Evolutionary conservation across 2,329 filamentous ascomycete species (phyloP).

Genomic region (Fusarium sp.): DNA sequence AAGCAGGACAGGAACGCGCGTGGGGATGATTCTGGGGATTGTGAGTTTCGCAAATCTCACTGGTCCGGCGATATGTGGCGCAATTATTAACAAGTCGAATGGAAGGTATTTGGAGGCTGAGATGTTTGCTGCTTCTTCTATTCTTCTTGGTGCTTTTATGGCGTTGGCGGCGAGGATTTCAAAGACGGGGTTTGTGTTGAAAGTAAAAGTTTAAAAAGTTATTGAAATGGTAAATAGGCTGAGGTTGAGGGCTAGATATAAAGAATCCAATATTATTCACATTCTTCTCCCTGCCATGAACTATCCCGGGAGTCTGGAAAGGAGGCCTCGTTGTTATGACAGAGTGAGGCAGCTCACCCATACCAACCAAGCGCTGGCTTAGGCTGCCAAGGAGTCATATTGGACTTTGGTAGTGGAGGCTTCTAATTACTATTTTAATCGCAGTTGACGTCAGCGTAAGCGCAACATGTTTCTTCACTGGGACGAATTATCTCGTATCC

Average conservation of each 20-base stretch:
- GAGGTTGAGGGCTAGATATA: background rate
- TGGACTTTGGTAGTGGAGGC: background rate
- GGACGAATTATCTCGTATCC: background rate
- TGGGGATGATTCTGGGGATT: conserved; percentile 50
- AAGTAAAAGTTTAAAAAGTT: conserved; percentile 2
- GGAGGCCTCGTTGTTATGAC: background rate
- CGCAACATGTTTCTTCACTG: background rate
- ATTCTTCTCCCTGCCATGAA: background rate
- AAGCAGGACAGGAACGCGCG: conserved; percentile 45
- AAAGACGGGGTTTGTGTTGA: conserved; percentile 25
- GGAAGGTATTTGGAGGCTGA: conserved; percentile 38
- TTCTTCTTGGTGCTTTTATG: conserved; percentile 36
- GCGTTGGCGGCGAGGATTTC: conserved; percentile 27
- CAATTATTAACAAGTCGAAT: conserved; percentile 25
- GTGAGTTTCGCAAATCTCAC: conserved; percentile 45
- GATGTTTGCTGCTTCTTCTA: conserved; percentile 38
- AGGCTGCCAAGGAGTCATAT: background rate
- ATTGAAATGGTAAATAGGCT: background rate
- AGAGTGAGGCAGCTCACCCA: background rate
- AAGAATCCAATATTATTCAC: background rate
- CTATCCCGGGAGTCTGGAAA: background rate
- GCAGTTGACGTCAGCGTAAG: background rate
- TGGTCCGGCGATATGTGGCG: conserved; percentile 43
- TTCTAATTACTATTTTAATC: background rate
- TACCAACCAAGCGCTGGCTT: background rate